Evolutionary conservation across 23 red algal species (phyloP), one percentile per base, ranked within the genome.

Genomic region (Gracilaria gracilis): DNA sequence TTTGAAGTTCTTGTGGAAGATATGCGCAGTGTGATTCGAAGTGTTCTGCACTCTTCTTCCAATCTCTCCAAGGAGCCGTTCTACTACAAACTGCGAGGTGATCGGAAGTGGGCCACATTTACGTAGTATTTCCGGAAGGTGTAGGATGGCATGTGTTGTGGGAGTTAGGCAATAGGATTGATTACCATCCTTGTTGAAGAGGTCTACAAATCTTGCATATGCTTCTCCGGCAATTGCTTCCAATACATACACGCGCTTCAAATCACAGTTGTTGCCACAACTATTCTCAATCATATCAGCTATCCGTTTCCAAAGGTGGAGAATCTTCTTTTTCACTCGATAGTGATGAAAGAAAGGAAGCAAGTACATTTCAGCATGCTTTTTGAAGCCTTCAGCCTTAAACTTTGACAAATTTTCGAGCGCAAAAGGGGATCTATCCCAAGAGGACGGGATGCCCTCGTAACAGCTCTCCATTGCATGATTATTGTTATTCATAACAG

Each of bases 1-100:
- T 34, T 36, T 57, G 44, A 47, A 48, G 76, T 61, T 80, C 44
- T 80, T 80, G 48, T 80, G 48, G 38, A 80, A 80, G 25, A 80
- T 11, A 20, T 80, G 47, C 7, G 76, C 33, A 0, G 35, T 48
- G 12, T 39, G 14, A 32, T 57, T 55, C 48, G 35, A 47, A 0
- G 29, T 55, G 3, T 38, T 58, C 21, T 35, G 36, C 11, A 61
- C 31, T 28, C 76, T 49, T 57, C 23, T 34, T 16, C 48, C 76
- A 2, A 80, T 80, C 20, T 80, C 76, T 8, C 76, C 76, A 0
- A 80, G 49, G 58, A 57, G 54, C 12, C 48, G 39, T 38, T 80
- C 76, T 23, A 80, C 44, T 5, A 80, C 17, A 61, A 80, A 80
- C 3, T 80, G 39, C 7, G 47, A 80, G 16, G 54, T 38, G 24